Conservation (phyloP, 1,284 basidiomycete species). For the Irpex rosettiformis region DNA sequence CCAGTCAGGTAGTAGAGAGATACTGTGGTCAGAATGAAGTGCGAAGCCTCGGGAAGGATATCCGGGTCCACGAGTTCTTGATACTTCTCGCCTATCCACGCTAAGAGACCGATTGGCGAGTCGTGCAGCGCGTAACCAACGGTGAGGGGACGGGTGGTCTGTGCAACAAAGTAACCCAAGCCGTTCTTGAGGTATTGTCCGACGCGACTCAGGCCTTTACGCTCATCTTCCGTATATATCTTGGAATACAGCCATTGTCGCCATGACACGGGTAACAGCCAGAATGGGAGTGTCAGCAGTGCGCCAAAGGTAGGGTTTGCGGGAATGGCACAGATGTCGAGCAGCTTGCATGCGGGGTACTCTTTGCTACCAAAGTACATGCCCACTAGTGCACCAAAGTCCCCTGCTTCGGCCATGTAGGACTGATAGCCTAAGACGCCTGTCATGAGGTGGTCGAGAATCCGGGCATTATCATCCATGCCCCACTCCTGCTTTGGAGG, state of each 20-base stretch:
- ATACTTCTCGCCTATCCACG: slow-evolving; percentile 18
- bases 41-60: neutral
- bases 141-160: slow-evolving; percentile 14
- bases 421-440: slow-evolving; percentile 15
- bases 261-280: slow-evolving; percentile 12
- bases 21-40: neutral
- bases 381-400: slow-evolving; percentile 11
- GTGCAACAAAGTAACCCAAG: slow-evolving; percentile 6
- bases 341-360: slow-evolving; percentile 16
- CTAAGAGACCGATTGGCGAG: slow-evolving; percentile 15
- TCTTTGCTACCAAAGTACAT: slow-evolving; percentile 5
- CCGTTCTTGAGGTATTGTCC: slow-evolving; percentile 6
- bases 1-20: neutral
- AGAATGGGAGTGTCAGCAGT: slow-evolving; percentile 15
- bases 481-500: slow-evolving; percentile 13
- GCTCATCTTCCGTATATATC: slow-evolving; percentile 15
- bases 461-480: slow-evolving; percentile 17
- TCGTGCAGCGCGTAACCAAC: slow-evolving; percentile 6
- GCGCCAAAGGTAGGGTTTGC: slow-evolving; percentile 9
- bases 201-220: slow-evolving; percentile 7
- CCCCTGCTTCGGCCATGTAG: slow-evolving; percentile 17
- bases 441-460: slow-evolving; percentile 17
- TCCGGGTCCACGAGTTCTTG: slow-evolving; percentile 14
- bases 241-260: slow-evolving; percentile 15
- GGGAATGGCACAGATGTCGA: slow-evolving; percentile 8